phyloP scores from a whole-genome alignment of 2,329 filamentous ascomycete genomes.

The Verticillium longisporum region DNA sequence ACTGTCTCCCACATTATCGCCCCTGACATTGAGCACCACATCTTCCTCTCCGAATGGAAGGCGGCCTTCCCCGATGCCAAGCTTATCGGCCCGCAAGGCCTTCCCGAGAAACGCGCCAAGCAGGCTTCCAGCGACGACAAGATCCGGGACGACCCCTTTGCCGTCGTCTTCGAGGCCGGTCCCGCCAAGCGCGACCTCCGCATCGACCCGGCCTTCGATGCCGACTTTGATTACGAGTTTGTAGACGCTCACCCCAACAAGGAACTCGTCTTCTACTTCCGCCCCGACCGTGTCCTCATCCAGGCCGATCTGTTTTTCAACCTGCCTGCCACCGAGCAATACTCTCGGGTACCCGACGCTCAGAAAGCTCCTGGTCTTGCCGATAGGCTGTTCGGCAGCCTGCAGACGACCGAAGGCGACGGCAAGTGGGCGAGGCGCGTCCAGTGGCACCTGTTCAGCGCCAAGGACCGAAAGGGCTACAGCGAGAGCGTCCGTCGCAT shows the following conservation, averaged over 20 bases:
- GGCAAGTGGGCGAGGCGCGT: conserved; percentile 75
- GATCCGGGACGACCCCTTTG: conserved; percentile 44
- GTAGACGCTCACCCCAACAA: conserved; percentile 74
- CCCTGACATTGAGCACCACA: conserved; percentile 88
- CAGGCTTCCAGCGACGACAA: conserved; percentile 40
- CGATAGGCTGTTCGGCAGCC: conserved; percentile 25
- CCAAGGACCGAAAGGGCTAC: conserved; percentile 59
- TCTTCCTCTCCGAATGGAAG: conserved; percentile 84
- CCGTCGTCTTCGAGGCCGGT: conserved; percentile 59
- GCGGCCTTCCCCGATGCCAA: conserved; percentile 69
- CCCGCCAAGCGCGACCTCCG: conserved; percentile 38
- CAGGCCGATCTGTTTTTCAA: conserved; percentile 92
- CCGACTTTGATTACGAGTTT: conserved; percentile 81
- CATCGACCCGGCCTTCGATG: conserved; percentile 73
- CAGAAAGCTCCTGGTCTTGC: conserved; percentile 23
- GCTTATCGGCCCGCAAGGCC: conserved; percentile 74
- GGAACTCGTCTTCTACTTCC: conserved; percentile 83
- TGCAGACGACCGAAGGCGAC: conserved; percentile 56
- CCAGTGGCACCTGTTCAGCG: conserved; percentile 66
- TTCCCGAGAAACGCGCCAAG: conserved; percentile 72
- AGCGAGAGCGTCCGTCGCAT: conserved; percentile 64
- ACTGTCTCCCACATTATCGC: conserved; percentile 80
- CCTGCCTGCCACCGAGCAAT: conserved; percentile 81
- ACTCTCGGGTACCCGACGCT: conserved; percentile 49
- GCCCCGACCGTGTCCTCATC: conserved; percentile 71